Evolutionary conservation across 176 grass and related monocot species (phyloP).

Genomic region (Eleusine coracana): DNA sequence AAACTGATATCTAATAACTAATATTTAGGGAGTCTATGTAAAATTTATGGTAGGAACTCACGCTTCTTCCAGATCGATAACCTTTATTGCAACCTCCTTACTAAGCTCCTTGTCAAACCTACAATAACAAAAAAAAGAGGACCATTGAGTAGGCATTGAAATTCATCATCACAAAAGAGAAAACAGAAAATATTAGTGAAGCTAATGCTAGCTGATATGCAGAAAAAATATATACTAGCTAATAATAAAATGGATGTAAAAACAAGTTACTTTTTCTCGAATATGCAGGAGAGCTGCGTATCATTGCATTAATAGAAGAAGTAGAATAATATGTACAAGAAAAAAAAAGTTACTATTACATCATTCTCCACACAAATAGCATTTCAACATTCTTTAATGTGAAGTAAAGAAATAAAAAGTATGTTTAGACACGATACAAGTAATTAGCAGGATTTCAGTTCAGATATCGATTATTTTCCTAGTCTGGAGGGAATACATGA

Average conservation of each 20-base stretch:
- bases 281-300: too few relatives aligned
- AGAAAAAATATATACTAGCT: not conserved
- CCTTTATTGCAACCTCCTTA: constrained; percentile 98
- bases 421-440: not conserved
- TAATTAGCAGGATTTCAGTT: constrained; percentile 22
- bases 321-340: too few relatives aligned
- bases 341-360: constrained; percentile 13
- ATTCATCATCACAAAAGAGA: constrained; percentile 13
- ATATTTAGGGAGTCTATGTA: constrained; percentile 19
- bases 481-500: not conserved
- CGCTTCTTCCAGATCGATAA: constrained; percentile 99
- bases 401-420: not conserved
- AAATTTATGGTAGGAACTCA: constrained; percentile 52
- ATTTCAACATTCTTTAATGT: constrained; percentile 3
- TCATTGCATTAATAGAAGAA: too few relatives aligned
- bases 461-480: not conserved
- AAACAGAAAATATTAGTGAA: constrained; percentile 13
- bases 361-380: constrained; percentile 12
- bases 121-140: constrained; percentile 20
- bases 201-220: not conserved
- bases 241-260: constrained; percentile 27
- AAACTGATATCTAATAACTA: constrained; percentile 9
- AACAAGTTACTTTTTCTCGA: constrained; percentile 7
- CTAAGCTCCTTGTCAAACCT: constrained; percentile 93
- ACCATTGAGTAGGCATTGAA: constrained; percentile 8